phyloP scores from a whole-genome alignment of 2,329 filamentous ascomycete genomes.

The Neofusicoccum kwambonambiense region DNA sequence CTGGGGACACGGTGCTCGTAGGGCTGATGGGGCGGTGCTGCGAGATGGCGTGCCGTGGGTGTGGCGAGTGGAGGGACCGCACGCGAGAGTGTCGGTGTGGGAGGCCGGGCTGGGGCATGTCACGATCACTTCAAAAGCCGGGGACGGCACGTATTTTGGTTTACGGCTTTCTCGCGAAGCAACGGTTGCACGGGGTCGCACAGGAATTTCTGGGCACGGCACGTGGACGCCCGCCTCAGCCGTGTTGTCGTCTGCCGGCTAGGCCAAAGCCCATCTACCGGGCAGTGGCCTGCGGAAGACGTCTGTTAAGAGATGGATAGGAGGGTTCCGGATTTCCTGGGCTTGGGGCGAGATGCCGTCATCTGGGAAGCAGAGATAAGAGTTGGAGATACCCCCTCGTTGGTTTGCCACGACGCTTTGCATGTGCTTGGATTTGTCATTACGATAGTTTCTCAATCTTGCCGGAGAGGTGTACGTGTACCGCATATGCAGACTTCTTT shows the following conservation, averaged over 20 bases:
- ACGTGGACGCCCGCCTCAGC: neutral
- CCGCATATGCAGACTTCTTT: neutral
- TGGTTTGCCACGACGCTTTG: neutral
- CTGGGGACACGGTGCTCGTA: neutral
- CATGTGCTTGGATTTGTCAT: neutral
- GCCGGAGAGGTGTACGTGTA: neutral
- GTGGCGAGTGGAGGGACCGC: neutral
- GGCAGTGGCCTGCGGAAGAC: too few relatives aligned
- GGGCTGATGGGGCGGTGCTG: neutral
- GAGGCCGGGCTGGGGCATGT: neutral
- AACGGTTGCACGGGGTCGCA: neutral
- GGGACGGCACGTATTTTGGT: too few relatives aligned
- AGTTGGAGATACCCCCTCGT: neutral
- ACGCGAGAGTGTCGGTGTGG: too few relatives aligned
- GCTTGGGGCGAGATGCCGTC: too few relatives aligned
- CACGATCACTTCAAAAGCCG: neutral
- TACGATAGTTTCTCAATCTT: neutral
- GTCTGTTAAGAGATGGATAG: too few relatives aligned
- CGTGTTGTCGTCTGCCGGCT: neutral
- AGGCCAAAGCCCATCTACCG: too few relatives aligned
- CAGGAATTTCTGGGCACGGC: neutral
- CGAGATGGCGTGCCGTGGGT: too few relatives aligned
- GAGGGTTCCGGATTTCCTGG: too few relatives aligned
- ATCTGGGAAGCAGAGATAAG: neutral
- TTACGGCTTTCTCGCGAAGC: too few relatives aligned